A percentile compares a stretch with the other conserved stretches of the same genome.
Evolutionary conservation across 306 rosid genomes (phyloP).

Genomic region (Argentina anserina): DNA sequence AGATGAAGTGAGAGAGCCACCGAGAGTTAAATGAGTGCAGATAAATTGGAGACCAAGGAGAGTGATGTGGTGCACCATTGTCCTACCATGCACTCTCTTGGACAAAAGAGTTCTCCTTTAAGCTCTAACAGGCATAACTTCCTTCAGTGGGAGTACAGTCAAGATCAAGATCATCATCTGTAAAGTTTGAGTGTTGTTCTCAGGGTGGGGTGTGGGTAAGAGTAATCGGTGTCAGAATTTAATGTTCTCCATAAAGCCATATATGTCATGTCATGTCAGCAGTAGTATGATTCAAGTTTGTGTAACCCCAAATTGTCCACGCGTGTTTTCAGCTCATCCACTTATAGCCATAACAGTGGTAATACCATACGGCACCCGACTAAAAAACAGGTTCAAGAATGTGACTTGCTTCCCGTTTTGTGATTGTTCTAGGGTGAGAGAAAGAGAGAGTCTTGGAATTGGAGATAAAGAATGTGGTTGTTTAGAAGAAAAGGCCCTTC

Average conservation of each 20-base stretch:
- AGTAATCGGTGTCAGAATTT: too few species aligned
- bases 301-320: neutral
- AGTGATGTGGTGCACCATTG: neutral
- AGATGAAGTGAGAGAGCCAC: too few species aligned
- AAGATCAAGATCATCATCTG: neutral
- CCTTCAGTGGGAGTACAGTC: neutral
- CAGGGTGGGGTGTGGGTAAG: neutral
- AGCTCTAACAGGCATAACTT: neutral
- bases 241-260: too few species aligned
- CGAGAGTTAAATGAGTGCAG: too few species aligned
- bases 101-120: neutral
- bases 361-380: too few species aligned
- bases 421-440: neutral
- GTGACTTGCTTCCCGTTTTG: neutral
- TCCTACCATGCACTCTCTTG: neutral
- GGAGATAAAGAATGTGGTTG: conserved; percentile 50
- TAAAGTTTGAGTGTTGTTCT: neutral
- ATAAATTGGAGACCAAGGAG: too few species aligned
- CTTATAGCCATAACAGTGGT: too few species aligned
- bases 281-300: neutral
- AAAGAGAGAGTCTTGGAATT: neutral
- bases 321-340: neutral
- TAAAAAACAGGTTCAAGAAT: neutral
- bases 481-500: conserved; percentile 59
- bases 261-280: neutral